Conservation (phyloP, 805 yeast species). For the Yamadazyma olivae region DNA sequence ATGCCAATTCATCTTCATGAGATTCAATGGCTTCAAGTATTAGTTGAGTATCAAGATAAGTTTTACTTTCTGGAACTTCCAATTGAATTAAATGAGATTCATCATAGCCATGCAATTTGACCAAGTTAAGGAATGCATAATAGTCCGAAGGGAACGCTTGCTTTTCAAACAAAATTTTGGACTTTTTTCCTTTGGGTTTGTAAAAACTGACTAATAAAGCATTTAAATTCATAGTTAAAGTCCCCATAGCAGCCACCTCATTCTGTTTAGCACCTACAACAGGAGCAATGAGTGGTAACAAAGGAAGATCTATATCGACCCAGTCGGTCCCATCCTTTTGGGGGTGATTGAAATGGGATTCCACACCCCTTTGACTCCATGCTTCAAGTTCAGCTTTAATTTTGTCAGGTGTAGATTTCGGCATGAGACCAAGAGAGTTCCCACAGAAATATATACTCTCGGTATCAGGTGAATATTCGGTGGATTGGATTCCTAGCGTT, state of each 20-base stretch:
- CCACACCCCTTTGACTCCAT: constrained; percentile 81
- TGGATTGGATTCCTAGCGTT: constrained; percentile 49
- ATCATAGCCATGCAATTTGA: constrained; percentile 53
- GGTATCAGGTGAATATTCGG: constrained; percentile 11
- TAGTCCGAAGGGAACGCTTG: constrained; percentile 92
- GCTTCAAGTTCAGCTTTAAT: constrained; percentile 70
- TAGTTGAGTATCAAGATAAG: constrained; percentile 57
- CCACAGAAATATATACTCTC: constrained; percentile 73
- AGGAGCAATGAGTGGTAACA: constrained; percentile 64
- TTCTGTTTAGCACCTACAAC: constrained; percentile 69
- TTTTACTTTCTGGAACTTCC: constrained; percentile 57
- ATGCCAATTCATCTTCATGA: constrained; percentile 59
- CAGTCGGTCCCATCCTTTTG: constrained; percentile 45
- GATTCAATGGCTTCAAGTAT: constrained; percentile 55
- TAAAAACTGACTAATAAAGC: constrained; percentile 72
- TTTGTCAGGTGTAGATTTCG: constrained; percentile 54
- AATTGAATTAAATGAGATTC: constrained; percentile 61
- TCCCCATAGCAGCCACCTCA: constrained; percentile 90
- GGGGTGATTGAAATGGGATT: constrained; percentile 77
- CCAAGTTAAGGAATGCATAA: constrained; percentile 79
- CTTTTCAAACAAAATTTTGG: constrained; percentile 77
- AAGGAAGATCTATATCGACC: constrained; percentile 83
- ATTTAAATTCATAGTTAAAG: constrained; percentile 80
- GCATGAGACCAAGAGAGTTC: constrained; percentile 92
- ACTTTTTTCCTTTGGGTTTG: constrained; percentile 54